Evolutionary conservation across 2,329 filamentous ascomycete species (phyloP).

Genomic region (Exophiala lecanii-corni): DNA sequence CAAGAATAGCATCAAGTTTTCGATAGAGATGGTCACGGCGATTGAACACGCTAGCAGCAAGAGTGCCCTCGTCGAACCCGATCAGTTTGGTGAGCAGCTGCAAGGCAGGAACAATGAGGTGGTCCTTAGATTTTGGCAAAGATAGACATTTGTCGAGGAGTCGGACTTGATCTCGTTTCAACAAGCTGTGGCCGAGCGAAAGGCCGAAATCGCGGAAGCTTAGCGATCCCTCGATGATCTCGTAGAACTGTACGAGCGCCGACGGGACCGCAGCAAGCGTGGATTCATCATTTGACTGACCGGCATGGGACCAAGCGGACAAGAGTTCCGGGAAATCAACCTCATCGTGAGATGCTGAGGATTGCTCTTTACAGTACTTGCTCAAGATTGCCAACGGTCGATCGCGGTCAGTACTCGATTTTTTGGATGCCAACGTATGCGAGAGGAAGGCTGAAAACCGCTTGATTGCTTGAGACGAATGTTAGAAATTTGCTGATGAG

Average conservation of each 20-base stretch:
- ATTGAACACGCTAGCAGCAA: conserved; percentile 72
- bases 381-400: conserved; percentile 42
- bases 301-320: conserved; percentile 82
- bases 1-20: conserved; percentile 73
- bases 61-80: conserved; percentile 75
- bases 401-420: conserved; percentile 31
- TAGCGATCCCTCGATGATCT: conserved; percentile 67
- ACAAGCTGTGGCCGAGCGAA: conserved; percentile 71
- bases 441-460: conserved; percentile 43
- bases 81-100: conserved; percentile 82
- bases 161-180: conserved; percentile 76
- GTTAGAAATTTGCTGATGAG: no score
- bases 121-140: conserved; percentile 76
- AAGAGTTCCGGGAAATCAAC: conserved; percentile 70
- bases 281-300: conserved; percentile 72
- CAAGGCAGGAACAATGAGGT: conserved; percentile 81
- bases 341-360: conserved; percentile 51
- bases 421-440: conserved; percentile 31
- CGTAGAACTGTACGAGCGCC: conserved; percentile 74
- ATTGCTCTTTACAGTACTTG: conserved; percentile 51
- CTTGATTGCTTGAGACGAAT: conserved; percentile 40
- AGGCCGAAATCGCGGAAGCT: conserved; percentile 72
- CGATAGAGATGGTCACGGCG: conserved; percentile 75
- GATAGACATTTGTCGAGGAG: conserved; percentile 74
- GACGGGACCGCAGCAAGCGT: conserved; percentile 77